A percentile compares a stretch with the other conserved stretches of the same genome.
Evolutionary conservation across 345 rosid species (phyloP).

Genomic region (Eucalyptus regnans): DNA sequence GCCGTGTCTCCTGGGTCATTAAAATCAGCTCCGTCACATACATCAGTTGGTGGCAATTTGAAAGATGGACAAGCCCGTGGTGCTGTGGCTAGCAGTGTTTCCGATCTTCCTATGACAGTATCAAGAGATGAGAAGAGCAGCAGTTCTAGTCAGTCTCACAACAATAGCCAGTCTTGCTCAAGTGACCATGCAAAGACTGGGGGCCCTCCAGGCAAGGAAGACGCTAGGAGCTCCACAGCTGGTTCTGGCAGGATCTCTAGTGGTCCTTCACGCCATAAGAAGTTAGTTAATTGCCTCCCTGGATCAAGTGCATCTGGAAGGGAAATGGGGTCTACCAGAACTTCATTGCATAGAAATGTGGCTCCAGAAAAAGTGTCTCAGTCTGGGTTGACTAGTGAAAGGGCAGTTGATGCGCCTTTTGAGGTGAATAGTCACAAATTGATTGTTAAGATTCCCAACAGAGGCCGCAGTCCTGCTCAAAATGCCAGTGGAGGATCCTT

Average conservation of each 20-base stretch:
- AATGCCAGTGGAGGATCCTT: constrained; percentile 55
- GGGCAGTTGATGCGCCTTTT: constrained; percentile 29
- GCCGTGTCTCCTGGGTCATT: constrained; percentile 43
- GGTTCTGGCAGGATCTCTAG: constrained; percentile 40
- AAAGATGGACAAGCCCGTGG: constrained; percentile 50
- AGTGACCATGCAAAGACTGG: constrained; percentile 55
- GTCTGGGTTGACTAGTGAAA: constrained; percentile 38
- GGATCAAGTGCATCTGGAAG: constrained; percentile 21
- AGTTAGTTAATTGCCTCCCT: constrained; percentile 42
- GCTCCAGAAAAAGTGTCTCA: constrained; percentile 48
- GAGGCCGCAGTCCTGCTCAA: constrained; percentile 66
- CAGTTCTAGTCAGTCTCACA: constrained; percentile 78
- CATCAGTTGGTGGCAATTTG: constrained; percentile 15
- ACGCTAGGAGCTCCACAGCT: constrained; percentile 46
- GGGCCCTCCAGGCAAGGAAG: constrained; percentile 49
- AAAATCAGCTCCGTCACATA: constrained; percentile 37
- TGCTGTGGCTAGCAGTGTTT: constrained; percentile 10
- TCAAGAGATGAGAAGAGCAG: constrained; percentile 68
- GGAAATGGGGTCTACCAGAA: constrained; percentile 40
- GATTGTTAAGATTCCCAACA: constrained; percentile 65
- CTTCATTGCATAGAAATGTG: constrained; percentile 35
- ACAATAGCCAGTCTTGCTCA: constrained; percentile 63
- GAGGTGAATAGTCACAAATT: constrained; percentile 59
- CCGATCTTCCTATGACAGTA: constrained; percentile 28
- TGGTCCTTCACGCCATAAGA: constrained; percentile 43